phyloP scores from a whole-genome alignment of 495 filamentous ascomycete genomes.

The Aspergillus ellipticus region DNA sequence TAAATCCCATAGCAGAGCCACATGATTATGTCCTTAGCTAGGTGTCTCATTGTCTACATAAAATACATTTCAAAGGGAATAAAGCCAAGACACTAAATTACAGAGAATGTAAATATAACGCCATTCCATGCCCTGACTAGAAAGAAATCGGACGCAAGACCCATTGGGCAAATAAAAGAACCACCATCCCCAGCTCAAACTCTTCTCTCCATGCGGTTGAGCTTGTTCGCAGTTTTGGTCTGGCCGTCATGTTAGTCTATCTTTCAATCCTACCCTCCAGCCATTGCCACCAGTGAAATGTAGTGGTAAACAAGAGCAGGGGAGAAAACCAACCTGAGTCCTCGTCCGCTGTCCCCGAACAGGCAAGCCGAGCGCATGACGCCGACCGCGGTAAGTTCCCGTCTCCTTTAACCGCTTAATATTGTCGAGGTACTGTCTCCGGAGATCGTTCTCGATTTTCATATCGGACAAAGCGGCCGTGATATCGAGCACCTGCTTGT shows the following conservation, averaged over 20 bases:
- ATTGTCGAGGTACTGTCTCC: constrained; percentile 71
- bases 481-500: constrained; percentile 71
- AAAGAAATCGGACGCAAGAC: constrained; percentile 21
- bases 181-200: constrained; percentile 15
- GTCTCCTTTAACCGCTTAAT: constrained; percentile 86
- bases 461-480: constrained; percentile 82
- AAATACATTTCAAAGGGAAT: constrained; percentile 28
- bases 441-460: constrained; percentile 90
- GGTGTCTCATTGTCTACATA: constrained; percentile 14
- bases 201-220: constrained; percentile 75
- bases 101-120: constrained; percentile 35
- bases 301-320: background rate
- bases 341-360: constrained; percentile 85
- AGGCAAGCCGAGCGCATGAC: constrained; percentile 86
- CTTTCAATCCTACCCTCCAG: background rate
- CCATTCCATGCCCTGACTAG: constrained; percentile 37
- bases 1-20: background rate
- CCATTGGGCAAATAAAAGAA: constrained; percentile 15
- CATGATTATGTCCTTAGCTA: background rate
- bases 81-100: constrained; percentile 17
- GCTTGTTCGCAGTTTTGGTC: constrained; percentile 69
- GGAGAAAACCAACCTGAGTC: constrained; percentile 58
- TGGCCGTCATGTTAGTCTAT: constrained; percentile 25
- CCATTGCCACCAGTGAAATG: constrained; percentile 4
- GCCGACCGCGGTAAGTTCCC: constrained; percentile 81